Evolutionary conservation across 192 early-diverging fungal species (phyloP).

Genomic region (Coemansia asiatica): DNA sequence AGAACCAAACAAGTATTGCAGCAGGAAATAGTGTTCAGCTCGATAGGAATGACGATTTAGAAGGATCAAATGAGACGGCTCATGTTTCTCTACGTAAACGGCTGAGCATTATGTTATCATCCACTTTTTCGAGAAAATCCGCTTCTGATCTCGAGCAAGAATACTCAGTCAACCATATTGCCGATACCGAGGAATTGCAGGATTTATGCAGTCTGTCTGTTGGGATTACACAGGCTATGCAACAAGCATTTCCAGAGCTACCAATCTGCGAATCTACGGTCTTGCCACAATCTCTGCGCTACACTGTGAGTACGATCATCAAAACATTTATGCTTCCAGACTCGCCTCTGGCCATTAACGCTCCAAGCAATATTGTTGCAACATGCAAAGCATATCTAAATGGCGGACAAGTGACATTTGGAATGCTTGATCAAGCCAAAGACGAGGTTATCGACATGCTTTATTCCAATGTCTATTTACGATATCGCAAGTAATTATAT

Average conservation of each 20-base stretch:
- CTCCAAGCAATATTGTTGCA: constrained; percentile 3
- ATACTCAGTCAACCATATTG: not conserved
- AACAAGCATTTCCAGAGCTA: not conserved
- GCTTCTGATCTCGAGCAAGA: not conserved
- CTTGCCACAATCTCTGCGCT: constrained; percentile 6
- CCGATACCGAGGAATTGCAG: not conserved
- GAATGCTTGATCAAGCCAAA: constrained; percentile 3
- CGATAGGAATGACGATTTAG: not conserved
- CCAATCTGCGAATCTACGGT: not conserved
- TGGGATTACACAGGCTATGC: constrained; percentile 8
- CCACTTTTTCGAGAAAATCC: not conserved
- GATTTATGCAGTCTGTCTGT: not conserved
- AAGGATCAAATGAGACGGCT: not conserved
- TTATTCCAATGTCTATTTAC: constrained; percentile 5
- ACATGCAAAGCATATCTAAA: not conserved
- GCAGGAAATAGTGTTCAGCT: not conserved
- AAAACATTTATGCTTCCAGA: constrained; percentile 6
- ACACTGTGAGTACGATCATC: not conserved
- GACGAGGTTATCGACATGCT: constrained; percentile 11
- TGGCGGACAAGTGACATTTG: not conserved
- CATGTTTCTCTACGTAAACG: not conserved
- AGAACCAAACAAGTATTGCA: not conserved
- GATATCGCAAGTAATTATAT: constrained; percentile 2
- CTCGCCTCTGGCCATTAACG: constrained; percentile 12
- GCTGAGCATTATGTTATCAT: not conserved